Conservation (phyloP, 139 green algal species). For the Haematococcus sp. region DNA sequence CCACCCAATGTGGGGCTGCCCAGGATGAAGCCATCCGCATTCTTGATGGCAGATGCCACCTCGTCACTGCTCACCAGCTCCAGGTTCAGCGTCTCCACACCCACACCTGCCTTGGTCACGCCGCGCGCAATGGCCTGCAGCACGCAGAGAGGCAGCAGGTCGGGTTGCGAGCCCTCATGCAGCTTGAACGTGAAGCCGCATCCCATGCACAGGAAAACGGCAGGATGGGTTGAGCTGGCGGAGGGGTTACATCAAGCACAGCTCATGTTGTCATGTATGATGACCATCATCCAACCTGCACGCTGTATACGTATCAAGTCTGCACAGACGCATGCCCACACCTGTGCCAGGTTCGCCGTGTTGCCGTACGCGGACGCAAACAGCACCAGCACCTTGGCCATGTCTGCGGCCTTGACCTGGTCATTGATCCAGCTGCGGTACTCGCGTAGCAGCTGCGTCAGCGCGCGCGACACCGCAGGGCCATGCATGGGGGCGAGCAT, state of each 20-base stretch:
- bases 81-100: constrained; percentile 89
- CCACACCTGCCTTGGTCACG: constrained; percentile 84
- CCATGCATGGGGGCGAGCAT: constrained; percentile 81
- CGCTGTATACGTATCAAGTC: no score
- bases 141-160: constrained; percentile 2
- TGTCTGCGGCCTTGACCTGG: constrained; percentile 40
- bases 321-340: no score
- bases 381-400: constrained; percentile 71
- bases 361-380: constrained; percentile 96
- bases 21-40: constrained; percentile 82
- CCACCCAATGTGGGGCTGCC: constrained; percentile 89
- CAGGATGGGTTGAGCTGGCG: no score
- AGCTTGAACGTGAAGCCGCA: no score
- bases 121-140: constrained; percentile 73
- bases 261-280: no score
- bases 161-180: not conserved
- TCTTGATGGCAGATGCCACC: constrained; percentile 59
- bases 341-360: constrained; percentile 90
- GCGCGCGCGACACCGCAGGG: constrained; percentile 58
- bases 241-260: no score
- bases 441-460: constrained; percentile 73
- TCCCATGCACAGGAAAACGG: not conserved
- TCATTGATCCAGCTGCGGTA: constrained; percentile 60
- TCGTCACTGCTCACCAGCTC: constrained; percentile 72
- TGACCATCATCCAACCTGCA: no score